Percentiles rank a stretch among this genome's conserved stretches.
Evolutionary conservation across 352 stramenopile species (phyloP).

Genomic region (Blastocystis sp.): DNA sequence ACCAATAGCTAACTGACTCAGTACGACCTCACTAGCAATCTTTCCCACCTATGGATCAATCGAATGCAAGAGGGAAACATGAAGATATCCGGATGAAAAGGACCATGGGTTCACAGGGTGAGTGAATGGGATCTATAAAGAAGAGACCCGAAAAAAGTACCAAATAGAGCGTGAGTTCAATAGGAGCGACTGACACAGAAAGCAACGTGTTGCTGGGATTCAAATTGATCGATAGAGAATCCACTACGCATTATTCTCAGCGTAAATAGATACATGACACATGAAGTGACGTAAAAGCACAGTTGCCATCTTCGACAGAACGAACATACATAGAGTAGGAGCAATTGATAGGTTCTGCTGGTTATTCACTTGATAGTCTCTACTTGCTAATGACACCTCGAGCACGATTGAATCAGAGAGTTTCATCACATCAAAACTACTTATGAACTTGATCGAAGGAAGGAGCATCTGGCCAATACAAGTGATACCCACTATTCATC

Average conservation of each 20-base stretch:
- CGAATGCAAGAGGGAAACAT: neutral
- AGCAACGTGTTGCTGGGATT: conserved; percentile 1
- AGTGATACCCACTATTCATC: neutral
- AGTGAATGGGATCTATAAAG: conserved; percentile 17
- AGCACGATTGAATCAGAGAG: neutral
- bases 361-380: neutral
- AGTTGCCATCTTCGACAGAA: neutral
- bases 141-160: neutral
- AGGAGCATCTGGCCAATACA: neutral
- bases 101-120: neutral
- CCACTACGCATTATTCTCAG: neutral
- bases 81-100: conserved; percentile 18
- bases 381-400: neutral
- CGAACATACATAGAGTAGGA: neutral
- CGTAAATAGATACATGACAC: neutral
- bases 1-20: neutral
- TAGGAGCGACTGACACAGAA: neutral
- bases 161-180: neutral
- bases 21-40: neutral
- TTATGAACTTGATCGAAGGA: neutral
- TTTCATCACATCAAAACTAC: conserved; percentile 6
- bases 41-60: neutral
- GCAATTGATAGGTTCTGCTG: neutral
- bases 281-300: neutral
- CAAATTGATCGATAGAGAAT: neutral